Evolutionary conservation across 2,329 filamentous ascomycete genomes (phyloP), one percentile per base, ranked within the genome.

Genomic region (Epichloe elymi): DNA sequence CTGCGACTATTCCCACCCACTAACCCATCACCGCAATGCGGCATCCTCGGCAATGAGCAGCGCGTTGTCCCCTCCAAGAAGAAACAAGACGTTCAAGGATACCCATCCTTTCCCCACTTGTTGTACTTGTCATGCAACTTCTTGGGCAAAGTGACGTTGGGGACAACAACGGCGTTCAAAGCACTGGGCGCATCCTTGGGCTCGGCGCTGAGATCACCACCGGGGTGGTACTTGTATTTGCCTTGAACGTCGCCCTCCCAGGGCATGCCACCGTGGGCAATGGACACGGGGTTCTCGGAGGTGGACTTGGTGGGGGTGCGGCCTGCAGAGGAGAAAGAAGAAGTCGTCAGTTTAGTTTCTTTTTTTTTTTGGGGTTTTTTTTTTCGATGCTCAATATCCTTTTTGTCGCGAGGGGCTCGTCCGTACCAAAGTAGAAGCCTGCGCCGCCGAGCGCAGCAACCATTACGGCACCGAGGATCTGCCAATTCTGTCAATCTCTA

Each of bases 31-130:
- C 30, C 8, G 30, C 30, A 30, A 30, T 11, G 11, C 30, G 30
- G 30, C 8, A 30, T 30, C 30, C 30, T 30, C 30, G 30, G 11
- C 30, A 30, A 30, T 30, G 23, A 11, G 4, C 39, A 41, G 23
- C n/a, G n/a, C 17, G 3, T 41, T 12, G 4, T 12, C 39, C 19
- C 40, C 19, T 26, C 6, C 37, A 3, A 39, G 17, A 46, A 20
- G 4, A 46, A 19, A 23, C 10, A 46, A 38, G 8, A 8, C 30
- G 3, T 66, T 74, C 36, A 87, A 60, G 69, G 69, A 73, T 86
- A 97, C 61, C 88, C 90, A 60, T 97, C 93, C 82, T 97, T 97
- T 71, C 93, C 93, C 82, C 88, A 97, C 79, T 98, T 98, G 86
- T 98, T 98, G 82, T 85, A 97, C 75, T 85, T 86, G 62, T 98